Evolutionary conservation across 305 asterid genomes (phyloP).

Genomic region (Solanum hybrid): DNA sequence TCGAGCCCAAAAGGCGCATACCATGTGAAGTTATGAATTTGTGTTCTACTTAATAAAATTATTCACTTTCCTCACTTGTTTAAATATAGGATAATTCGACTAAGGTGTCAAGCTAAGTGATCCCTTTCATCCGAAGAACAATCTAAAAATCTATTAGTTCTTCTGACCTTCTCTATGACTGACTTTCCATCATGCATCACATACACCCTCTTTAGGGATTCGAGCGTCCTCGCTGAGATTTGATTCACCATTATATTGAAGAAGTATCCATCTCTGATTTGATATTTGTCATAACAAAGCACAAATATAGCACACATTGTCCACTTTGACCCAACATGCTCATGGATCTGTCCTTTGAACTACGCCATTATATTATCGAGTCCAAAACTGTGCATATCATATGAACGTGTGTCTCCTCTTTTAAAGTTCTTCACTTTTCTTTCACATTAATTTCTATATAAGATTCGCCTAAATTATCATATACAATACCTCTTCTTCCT

Average conservation of each 20-base stretch:
- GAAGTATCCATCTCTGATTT: no score
- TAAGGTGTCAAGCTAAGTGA: not conserved
- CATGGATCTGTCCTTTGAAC: not conserved
- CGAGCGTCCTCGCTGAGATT: not conserved
- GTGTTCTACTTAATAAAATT: no score
- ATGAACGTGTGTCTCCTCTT: no score
- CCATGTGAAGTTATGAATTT: not conserved
- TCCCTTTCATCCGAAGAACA: not conserved
- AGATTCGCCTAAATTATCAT: not conserved
- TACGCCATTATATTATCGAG: not conserved
- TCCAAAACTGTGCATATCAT: no score
- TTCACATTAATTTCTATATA: not conserved
- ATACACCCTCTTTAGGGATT: not conserved
- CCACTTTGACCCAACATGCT: not conserved
- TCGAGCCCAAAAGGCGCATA: not conserved
- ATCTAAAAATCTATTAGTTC: no score
- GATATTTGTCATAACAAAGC: no score
- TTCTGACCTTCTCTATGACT: not conserved
- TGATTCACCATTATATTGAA: not conserved
- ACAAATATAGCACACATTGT: not conserved
- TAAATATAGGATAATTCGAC: not conserved
- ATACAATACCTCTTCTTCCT: fast-evolving
- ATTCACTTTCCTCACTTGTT: not conserved
- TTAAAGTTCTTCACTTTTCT: not conserved
- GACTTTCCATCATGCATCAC: not conserved